Percentiles rank a stretch among this genome's conserved stretches.
Evolutionary conservation across 208 protist genomes (phyloP).

Genomic region (Phytomonas francai): DNA sequence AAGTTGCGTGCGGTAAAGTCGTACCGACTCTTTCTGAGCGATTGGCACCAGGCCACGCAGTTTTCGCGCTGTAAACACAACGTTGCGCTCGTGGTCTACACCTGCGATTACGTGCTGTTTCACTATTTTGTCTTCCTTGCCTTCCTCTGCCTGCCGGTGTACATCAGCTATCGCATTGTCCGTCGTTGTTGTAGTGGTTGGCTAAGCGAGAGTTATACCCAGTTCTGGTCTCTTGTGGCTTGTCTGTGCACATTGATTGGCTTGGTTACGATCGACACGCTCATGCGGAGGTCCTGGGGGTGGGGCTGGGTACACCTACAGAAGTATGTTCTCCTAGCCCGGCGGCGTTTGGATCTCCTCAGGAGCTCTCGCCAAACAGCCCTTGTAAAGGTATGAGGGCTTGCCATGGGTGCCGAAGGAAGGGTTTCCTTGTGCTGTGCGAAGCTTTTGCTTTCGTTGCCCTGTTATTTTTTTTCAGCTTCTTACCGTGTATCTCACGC

Average conservation of each 20-base stretch:
- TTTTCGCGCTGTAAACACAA: conserved; percentile 86
- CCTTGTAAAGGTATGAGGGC: conserved; percentile 24
- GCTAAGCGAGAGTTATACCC: conserved; percentile 35
- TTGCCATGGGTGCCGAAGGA: background rate
- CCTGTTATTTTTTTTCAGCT: background rate
- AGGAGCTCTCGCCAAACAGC: conserved; percentile 52
- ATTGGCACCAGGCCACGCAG: conserved; percentile 81
- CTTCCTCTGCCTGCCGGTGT: conserved; percentile 39
- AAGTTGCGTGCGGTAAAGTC: conserved; percentile 69
- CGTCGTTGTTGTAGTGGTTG: conserved; percentile 16
- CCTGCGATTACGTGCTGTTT: conserved; percentile 68
- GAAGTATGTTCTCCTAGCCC: conserved; percentile 74
- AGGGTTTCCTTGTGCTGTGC: background rate
- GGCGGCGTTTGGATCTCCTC: conserved; percentile 50
- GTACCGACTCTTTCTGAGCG: conserved; percentile 55
- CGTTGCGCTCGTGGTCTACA: conserved; percentile 71
- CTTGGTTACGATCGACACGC: conserved; percentile 30
- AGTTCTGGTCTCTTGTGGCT: conserved; percentile 69
- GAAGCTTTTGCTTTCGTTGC: background rate
- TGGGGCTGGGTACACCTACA: conserved; percentile 72
- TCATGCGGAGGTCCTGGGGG: conserved; percentile 8
- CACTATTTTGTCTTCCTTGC: conserved; percentile 59
- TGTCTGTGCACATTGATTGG: conserved; percentile 32
- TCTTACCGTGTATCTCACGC: background rate
- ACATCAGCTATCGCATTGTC: conserved; percentile 35